phyloP scores from a whole-genome alignment of 2,329 filamentous ascomycete species.

The Venturia aucupariae region DNA sequence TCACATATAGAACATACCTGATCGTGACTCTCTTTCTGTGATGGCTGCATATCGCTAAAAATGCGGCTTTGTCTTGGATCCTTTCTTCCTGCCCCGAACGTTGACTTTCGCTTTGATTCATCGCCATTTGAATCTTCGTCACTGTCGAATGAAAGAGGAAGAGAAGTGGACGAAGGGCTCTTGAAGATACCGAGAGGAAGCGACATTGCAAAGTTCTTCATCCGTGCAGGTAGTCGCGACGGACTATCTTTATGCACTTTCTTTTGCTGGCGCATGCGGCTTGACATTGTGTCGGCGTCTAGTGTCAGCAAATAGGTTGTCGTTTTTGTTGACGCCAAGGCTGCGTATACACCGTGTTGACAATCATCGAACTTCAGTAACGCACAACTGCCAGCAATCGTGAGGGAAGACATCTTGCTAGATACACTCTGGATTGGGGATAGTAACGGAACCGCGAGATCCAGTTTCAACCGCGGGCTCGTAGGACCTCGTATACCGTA shows the following conservation, averaged over 20 bases:
- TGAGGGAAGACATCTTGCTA: background rate
- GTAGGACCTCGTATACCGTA: too few species aligned
- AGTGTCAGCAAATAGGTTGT: background rate
- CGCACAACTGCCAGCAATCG: background rate
- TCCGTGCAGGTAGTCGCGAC: background rate
- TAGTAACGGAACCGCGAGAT: background rate
- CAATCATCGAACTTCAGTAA: background rate
- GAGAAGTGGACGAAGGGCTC: background rate
- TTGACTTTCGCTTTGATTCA: background rate
- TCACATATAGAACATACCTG: conserved; percentile 8
- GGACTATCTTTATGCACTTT: background rate
- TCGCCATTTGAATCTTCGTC: background rate
- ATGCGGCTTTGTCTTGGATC: conserved; percentile 1
- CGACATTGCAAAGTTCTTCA: background rate
- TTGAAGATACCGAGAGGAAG: conserved; percentile 4
- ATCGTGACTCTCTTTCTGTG: background rate
- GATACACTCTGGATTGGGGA: background rate
- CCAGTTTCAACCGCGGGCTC: background rate
- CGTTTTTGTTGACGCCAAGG: background rate
- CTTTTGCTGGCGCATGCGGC: background rate
- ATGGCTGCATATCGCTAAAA: conserved; percentile 6
- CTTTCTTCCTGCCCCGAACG: background rate
- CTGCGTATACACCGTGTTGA: background rate
- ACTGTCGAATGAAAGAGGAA: background rate
- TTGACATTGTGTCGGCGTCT: background rate